A percentile compares a stretch with the other conserved stretches of the same genome.
These are phyloP conservation scores for Saxophila tyrrhenica DNA, from an alignment of 495 filamentous ascomycete genomes.

Conservation along the genomic window DNA sequence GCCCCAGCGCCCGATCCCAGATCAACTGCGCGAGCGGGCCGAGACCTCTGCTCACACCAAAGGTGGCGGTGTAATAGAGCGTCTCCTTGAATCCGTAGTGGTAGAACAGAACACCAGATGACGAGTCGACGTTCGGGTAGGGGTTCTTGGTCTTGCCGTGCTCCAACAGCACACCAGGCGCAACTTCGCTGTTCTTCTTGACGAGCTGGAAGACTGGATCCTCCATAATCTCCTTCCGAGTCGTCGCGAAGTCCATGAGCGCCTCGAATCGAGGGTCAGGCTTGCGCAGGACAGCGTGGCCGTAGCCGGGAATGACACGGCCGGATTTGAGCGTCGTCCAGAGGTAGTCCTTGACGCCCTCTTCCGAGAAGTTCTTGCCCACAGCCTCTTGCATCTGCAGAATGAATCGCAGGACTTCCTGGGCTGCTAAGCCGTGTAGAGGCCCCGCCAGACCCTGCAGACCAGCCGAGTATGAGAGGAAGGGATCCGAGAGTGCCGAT, in stretches of 20 bases:
- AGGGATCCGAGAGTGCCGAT: slow-evolving; percentile 89
- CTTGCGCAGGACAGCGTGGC: slow-evolving; percentile 95
- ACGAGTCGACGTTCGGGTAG: slow-evolving; percentile 88
- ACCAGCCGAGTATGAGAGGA: slow-evolving; percentile 90
- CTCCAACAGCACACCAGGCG: slow-evolving; percentile 75
- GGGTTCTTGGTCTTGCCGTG: slow-evolving; percentile 99
- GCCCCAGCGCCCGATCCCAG: slow-evolving; percentile 86
- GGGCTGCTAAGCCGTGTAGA: slow-evolving; percentile 87
- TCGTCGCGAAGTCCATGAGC: slow-evolving; percentile 84
- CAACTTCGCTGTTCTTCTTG: slow-evolving; percentile 68
- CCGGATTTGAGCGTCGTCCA: slow-evolving; percentile 90
- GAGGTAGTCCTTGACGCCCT: slow-evolving; percentile 74
- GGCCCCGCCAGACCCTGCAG: slow-evolving; percentile 91
- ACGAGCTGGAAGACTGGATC: slow-evolving; percentile 93
- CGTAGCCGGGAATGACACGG: slow-evolving; percentile 90
- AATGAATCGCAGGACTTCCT: slow-evolving; percentile 95
- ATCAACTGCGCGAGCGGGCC: slow-evolving; percentile 89
- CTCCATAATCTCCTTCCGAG: slow-evolving; percentile 67
- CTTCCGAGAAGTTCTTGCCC: slow-evolving; percentile 62
- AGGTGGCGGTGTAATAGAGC: slow-evolving; percentile 94
- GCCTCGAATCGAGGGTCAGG: slow-evolving; percentile 94
- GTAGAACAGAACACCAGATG: slow-evolving; percentile 87
- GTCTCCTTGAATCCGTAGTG: slow-evolving; percentile 96
- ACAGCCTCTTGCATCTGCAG: slow-evolving; percentile 85
- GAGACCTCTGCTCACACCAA: slow-evolving; percentile 83